Percentiles rank a stretch among this genome's conserved stretches.
phyloP scores from a whole-genome alignment of 106 monocot genomes.

The Acanthochlamys bracteata region DNA sequence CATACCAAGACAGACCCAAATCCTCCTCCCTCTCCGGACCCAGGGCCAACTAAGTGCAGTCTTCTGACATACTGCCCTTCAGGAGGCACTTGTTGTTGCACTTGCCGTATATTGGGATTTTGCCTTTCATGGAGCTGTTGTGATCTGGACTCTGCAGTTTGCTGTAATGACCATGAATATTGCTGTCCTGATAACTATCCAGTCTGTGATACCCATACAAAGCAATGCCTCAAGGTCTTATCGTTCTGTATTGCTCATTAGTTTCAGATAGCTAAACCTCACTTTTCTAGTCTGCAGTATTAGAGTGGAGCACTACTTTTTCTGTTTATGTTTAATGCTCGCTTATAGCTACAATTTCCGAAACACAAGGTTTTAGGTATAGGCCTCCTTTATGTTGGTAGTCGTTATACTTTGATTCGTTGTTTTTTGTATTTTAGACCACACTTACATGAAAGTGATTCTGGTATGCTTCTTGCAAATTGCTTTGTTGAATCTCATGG shows the following conservation, averaged over 20 bases:
- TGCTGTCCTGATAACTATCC: slow-evolving; percentile 90
- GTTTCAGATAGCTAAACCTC: too few species aligned
- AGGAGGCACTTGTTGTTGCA: slow-evolving; percentile 86
- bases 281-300: too few species aligned
- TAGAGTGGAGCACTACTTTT: too few species aligned
- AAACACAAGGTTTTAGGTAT: too few species aligned
- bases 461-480: background rate
- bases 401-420: too few species aligned
- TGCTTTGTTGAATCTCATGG: background rate
- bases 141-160: slow-evolving; percentile 73
- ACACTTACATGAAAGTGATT: background rate
- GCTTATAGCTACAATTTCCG: too few species aligned
- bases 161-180: slow-evolving; percentile 68
- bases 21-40: slow-evolving; percentile 73
- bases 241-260: background rate
- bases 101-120: slow-evolving; percentile 48
- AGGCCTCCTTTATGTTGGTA: too few species aligned
- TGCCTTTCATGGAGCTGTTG: slow-evolving; percentile 95
- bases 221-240: slow-evolving; percentile 70
- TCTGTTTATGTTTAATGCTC: too few species aligned
- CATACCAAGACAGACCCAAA: slow-evolving; percentile 83
- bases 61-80: slow-evolving; percentile 54
- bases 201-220: slow-evolving; percentile 40
- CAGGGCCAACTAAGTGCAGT: slow-evolving; percentile 78
- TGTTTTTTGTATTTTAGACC: too few species aligned